These are phyloP conservation scores for Abrus precatorius DNA, from an alignment of 306 rosid species.

Conservation along the genomic window DNA sequence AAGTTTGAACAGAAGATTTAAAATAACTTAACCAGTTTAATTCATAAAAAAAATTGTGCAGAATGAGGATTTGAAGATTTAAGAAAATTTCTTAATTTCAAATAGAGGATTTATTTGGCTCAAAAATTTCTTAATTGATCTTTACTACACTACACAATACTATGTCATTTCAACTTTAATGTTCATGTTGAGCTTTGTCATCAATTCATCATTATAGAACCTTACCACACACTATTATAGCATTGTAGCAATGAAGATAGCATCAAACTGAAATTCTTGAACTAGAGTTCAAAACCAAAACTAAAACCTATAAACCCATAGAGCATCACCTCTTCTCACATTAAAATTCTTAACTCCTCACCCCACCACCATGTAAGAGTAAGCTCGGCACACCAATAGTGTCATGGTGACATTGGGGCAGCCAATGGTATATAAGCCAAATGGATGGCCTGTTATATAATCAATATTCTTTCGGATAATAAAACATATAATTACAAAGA, in stretches of 20 bases:
- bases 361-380: slow-evolving; percentile 1
- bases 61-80: too few relatives aligned
- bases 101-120: too few relatives aligned
- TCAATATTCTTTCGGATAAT: slow-evolving; percentile 1
- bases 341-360: neutral
- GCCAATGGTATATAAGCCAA: neutral
- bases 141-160: neutral
- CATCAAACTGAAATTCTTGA: slow-evolving; percentile 3
- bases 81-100: too few relatives aligned
- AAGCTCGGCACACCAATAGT: slow-evolving; percentile 14
- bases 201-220: neutral
- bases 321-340: slow-evolving; percentile 18
- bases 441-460: slow-evolving; percentile 1
- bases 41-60: too few relatives aligned
- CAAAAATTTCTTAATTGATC: neutral
- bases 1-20: too few relatives aligned
- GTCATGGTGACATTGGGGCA: neutral
- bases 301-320: slow-evolving; percentile 4
- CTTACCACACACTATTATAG: neutral
- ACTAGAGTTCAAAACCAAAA: neutral
- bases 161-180: neutral
- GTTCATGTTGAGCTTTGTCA: slow-evolving; percentile 3
- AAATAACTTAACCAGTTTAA: too few relatives aligned
- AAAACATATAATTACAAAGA: neutral
- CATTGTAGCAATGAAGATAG: neutral